These are phyloP conservation scores for Beauveria scarabaeidicola DNA, from an alignment of 2,329 filamentous ascomycete species.

Conservation along the genomic window DNA sequence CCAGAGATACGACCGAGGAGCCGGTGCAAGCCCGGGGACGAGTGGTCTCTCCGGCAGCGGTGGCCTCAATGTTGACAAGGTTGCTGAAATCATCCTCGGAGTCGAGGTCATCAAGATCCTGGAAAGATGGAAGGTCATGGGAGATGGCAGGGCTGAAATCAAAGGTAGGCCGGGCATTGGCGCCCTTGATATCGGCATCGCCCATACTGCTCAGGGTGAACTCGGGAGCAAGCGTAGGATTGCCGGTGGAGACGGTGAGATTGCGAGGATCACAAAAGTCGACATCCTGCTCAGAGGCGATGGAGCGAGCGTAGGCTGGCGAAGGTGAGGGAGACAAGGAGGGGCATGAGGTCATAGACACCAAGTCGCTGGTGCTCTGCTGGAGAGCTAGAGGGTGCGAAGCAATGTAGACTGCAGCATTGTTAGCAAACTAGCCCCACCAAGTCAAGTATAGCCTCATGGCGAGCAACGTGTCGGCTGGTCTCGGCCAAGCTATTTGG, in stretches of 20 bases:
- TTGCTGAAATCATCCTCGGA: conserved; percentile 81
- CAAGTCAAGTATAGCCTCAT: not conserved
- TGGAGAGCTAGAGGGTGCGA: conserved; percentile 50
- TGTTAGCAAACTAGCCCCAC: conserved; percentile 25
- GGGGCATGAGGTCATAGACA: conserved; percentile 69
- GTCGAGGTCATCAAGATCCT: conserved; percentile 82
- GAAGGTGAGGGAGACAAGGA: conserved; percentile 83
- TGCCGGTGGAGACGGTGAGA: conserved; percentile 58
- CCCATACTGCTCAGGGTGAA: conserved; percentile 58
- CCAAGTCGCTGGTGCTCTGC: conserved; percentile 58
- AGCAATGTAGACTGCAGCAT: conserved; percentile 39
- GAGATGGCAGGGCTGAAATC: conserved; percentile 39
- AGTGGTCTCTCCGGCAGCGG: conserved; percentile 52
- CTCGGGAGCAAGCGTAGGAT: conserved; percentile 46
- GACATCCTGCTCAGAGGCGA: conserved; percentile 61
- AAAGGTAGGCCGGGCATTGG: conserved; percentile 37
- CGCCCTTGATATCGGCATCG: conserved; percentile 52
- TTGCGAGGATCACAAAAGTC: conserved; percentile 90
- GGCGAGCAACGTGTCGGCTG: not conserved
- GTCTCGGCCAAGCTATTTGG: not conserved
- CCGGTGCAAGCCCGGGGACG: conserved; percentile 60
- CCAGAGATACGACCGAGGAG: conserved; percentile 58
- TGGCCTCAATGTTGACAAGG: conserved; percentile 55
- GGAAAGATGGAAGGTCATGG: conserved; percentile 63
- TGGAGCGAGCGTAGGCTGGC: conserved; percentile 57